These are phyloP conservation scores for Calvatia gigantea DNA, from an alignment of 768 basidiomycete species.

Conservation along the genomic window DNA sequence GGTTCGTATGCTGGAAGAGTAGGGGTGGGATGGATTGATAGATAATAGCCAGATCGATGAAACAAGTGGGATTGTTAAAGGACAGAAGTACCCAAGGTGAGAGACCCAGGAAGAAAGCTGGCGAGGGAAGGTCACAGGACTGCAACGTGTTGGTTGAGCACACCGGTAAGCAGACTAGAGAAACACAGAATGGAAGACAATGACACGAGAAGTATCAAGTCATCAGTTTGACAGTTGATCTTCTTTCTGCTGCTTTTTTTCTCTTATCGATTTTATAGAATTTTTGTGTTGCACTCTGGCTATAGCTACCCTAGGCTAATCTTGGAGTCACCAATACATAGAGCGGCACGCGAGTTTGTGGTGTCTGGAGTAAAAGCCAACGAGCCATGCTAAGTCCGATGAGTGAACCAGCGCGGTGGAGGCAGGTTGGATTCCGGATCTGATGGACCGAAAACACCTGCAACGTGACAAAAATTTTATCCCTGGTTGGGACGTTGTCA, in stretches of 20 bases:
- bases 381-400: background rate
- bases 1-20: background rate
- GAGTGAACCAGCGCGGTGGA: background rate
- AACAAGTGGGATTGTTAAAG: conserved; percentile 4
- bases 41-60: conserved; percentile 3
- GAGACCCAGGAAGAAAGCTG: background rate
- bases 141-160: conserved; percentile 8
- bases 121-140: conserved; percentile 9
- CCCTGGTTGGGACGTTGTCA: background rate
- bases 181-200: background rate
- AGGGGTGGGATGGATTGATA: background rate
- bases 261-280: background rate
- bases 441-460: conserved; percentile 6
- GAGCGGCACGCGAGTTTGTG: background rate
- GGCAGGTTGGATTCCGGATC: background rate
- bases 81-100: conserved; percentile 5
- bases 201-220: conserved; percentile 3
- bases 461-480: conserved; percentile 1
- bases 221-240: conserved; percentile 1
- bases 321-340: too few species aligned
- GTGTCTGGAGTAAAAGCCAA: background rate
- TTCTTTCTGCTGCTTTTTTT: conserved; percentile 8
- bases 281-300: too few species aligned
- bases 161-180: background rate
- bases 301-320: background rate